Base-by-base conservation (phyloP, 2,329 filamentous ascomycete species). In the Sporothrix brunneoviolacea region DNA sequence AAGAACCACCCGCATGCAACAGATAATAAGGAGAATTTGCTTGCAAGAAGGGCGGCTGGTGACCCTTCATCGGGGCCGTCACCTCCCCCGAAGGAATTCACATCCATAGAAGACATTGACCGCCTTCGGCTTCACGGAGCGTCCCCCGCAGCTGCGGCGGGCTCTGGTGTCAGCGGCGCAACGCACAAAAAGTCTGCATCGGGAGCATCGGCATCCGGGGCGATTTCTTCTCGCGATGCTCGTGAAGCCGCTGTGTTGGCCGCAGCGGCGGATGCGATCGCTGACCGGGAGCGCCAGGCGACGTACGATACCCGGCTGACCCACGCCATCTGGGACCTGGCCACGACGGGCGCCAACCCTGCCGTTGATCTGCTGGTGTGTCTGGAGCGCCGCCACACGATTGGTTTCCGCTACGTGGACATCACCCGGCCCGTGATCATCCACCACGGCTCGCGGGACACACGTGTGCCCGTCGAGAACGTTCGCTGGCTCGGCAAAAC, bases 341-440 rank as follows among this genome's bases (percentile, higher is more conserved):
- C 93, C 1, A 97, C 91, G 0, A 85, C 84, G 1, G 86, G 91
- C 44, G 90, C 91, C 2, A 97, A 98, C 63, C 93, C 93, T 0
- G 91, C 93, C 1, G 88, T 95, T 0, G 93, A 98, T 65, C 71
- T 98, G 16, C 74, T 98, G 1, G 87, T 96, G 6, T 98, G 93
- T 63, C 75, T 98, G 2, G 93, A 98, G 67, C 82, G 93, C 19
- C 80, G 88, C 24, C 89, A 95, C 60, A 83, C 87, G 0, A 95
- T 98, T 60, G 93, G 93, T 0, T 98, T 98, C 70, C 83, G 91
- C 44, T 98, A 98, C 63, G 91, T 95, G 16, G 93, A 98, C 64
- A 95, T 98, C 58, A 94, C 86, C 6, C 81, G 90, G 8, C 81
- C 88, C 0, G 87, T 97, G 0, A 85, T 96, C 21, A 95, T 98